Conservation (phyloP, 495 filamentous ascomycete species). For the Aspergillus nanangensis region DNA sequence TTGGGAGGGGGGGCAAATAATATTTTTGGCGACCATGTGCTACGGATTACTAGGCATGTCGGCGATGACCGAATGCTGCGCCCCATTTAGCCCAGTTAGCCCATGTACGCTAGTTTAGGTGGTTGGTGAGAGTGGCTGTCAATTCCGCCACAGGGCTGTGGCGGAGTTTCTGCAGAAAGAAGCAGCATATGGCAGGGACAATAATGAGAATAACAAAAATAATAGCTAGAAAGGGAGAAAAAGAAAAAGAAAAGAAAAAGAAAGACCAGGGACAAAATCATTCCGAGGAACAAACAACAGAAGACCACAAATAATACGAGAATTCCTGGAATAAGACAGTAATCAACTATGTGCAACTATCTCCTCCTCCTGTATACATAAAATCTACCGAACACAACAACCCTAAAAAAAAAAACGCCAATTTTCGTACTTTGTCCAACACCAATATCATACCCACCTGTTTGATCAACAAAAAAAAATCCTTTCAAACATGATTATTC, state of each 20-base stretch:
- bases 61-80: conserved; percentile 20
- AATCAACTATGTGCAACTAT: too few relatives aligned
- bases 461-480: background rate
- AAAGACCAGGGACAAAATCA: conserved; percentile 1
- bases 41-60: conserved; percentile 6
- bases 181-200: background rate
- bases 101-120: too few relatives aligned
- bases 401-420: too few relatives aligned
- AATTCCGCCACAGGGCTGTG: conserved; percentile 17
- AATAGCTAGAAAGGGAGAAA: background rate
- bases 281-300: background rate
- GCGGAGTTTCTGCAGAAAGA: conserved; percentile 20
- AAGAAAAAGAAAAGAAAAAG: background rate
- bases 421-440: too few relatives aligned
- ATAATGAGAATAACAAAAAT: background rate
- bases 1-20: too few relatives aligned
- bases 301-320: too few relatives aligned
- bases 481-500: background rate
- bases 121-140: too few relatives aligned
- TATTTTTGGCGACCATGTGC: too few relatives aligned
- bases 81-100: conserved; percentile 12
- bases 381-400: too few relatives aligned
- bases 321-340: too few relatives aligned
- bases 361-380: too few relatives aligned
- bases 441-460: too few relatives aligned